Conservation (phyloP, 2,329 filamentous ascomycete genomes). For the Bipolaris bicolor region DNA sequence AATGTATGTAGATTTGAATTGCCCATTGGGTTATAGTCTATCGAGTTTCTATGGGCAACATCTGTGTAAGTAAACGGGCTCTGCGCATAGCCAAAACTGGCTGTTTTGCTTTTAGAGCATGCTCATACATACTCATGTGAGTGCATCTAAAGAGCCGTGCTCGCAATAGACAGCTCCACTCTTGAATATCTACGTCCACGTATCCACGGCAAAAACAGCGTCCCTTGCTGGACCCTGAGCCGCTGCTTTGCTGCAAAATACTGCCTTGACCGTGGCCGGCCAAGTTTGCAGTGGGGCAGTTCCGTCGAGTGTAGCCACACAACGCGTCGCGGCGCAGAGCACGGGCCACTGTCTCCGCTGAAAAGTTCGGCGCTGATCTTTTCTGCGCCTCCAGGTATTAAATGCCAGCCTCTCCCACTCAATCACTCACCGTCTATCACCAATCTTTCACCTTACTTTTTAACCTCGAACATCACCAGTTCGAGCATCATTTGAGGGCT, state of each 20-base stretch:
- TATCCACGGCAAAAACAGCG: neutral
- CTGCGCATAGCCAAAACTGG: neutral
- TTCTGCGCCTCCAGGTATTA: slow-evolving; percentile 13
- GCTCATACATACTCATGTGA: neutral
- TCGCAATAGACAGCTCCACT: neutral
- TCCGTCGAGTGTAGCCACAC: slow-evolving; percentile 7
- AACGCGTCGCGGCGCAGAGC: slow-evolving; percentile 8
- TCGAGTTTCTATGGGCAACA: neutral
- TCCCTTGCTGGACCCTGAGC: slow-evolving; percentile 5
- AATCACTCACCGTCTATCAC: slow-evolving; percentile 20
- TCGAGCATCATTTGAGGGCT: slow-evolving; percentile 40
- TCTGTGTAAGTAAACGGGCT: neutral
- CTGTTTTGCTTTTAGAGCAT: neutral
- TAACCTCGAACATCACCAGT: slow-evolving; percentile 25
- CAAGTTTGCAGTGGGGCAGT: slow-evolving; percentile 10
- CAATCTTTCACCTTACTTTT: slow-evolving; percentile 28
- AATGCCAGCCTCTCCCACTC: slow-evolving; percentile 21
- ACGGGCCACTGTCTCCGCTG: slow-evolving; percentile 13
- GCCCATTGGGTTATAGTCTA: too few relatives aligned
- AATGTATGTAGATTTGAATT: neutral
- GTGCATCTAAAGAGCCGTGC: too few relatives aligned
- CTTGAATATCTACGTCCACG: neutral
- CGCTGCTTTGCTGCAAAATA: neutral
- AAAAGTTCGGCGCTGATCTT: slow-evolving; percentile 24
- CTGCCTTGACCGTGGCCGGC: slow-evolving; percentile 5